Evolutionary conservation across 371 early-diverging fungal species (phyloP).

Genomic region (Haplosporangium sp.): DNA sequence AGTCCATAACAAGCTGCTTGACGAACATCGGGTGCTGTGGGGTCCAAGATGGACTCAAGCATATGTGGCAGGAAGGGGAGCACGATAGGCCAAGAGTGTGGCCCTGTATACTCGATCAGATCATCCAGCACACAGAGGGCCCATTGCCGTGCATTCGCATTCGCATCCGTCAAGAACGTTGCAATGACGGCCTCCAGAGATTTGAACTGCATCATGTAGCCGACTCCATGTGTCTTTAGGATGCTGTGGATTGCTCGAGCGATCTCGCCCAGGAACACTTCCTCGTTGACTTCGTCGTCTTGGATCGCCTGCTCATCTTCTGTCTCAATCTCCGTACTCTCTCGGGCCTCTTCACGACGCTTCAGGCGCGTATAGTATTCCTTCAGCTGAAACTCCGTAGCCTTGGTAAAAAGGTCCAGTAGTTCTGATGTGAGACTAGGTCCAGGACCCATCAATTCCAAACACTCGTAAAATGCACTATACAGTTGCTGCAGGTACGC

Average conservation of each 20-base stretch:
- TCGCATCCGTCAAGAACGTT: slow-evolving; percentile 69
- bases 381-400: slow-evolving; percentile 73
- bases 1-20: slow-evolving; percentile 95
- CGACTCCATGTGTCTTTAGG: slow-evolving; percentile 74
- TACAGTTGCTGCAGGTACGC: slow-evolving; percentile 82
- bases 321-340: slow-evolving; percentile 83
- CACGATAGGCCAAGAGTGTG: slow-evolving; percentile 78
- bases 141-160: slow-evolving; percentile 77
- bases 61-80: slow-evolving; percentile 76
- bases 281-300: slow-evolving; percentile 80
- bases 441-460: slow-evolving; percentile 73
- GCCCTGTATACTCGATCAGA: slow-evolving; percentile 88
- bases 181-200: slow-evolving; percentile 73
- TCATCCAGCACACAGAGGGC: slow-evolving; percentile 92
- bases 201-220: slow-evolving; percentile 81
- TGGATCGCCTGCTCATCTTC: slow-evolving; percentile 88
- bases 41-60: slow-evolving; percentile 70
- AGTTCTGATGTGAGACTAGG: slow-evolving; percentile 71
- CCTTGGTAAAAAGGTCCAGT: slow-evolving; percentile 73
- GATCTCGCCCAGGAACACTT: slow-evolving; percentile 80
- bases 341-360: slow-evolving; percentile 76
- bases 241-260: slow-evolving; percentile 79
- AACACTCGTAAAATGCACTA: slow-evolving; percentile 76
- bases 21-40: slow-evolving; percentile 75
- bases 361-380: slow-evolving; percentile 77